Evolutionary conservation across 2,329 filamentous ascomycete genomes (phyloP).

Genomic region (Colletotrichum orchidophilum): DNA sequence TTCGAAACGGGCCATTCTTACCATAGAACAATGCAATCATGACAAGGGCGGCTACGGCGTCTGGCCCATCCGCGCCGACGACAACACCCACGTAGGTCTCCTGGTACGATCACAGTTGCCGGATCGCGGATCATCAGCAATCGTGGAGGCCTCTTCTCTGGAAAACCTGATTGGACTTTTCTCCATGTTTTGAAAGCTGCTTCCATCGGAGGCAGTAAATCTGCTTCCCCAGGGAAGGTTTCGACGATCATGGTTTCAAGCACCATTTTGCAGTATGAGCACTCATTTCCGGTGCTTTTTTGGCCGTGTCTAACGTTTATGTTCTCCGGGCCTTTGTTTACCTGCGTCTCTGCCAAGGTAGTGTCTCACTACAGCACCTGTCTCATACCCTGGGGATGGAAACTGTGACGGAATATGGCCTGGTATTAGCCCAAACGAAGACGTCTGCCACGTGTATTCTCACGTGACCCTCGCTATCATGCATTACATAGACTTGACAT

Average conservation of each 20-base stretch:
- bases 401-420: no score
- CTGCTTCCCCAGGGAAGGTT: not conserved
- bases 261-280: not conserved
- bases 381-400: not conserved
- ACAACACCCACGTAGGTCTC: not conserved
- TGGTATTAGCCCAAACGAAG: not conserved
- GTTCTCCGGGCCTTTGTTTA: not conserved
- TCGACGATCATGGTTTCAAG: not conserved
- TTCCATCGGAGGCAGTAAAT: not conserved
- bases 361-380: not conserved
- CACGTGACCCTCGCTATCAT: no score
- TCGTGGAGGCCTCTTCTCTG: slow-evolving; percentile 12
- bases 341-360: not conserved
- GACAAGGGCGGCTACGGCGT: not conserved
- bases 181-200: not conserved
- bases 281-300: no score
- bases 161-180: not conserved
- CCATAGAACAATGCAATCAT: not conserved
- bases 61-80: not conserved
- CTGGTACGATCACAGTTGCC: not conserved
- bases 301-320: not conserved
- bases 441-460: no score
- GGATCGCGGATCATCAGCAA: not conserved
- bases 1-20: not conserved
- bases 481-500: no score